Evolutionary conservation across 345 rosid genomes (phyloP).

Genomic region (Camelina laxa): DNA sequence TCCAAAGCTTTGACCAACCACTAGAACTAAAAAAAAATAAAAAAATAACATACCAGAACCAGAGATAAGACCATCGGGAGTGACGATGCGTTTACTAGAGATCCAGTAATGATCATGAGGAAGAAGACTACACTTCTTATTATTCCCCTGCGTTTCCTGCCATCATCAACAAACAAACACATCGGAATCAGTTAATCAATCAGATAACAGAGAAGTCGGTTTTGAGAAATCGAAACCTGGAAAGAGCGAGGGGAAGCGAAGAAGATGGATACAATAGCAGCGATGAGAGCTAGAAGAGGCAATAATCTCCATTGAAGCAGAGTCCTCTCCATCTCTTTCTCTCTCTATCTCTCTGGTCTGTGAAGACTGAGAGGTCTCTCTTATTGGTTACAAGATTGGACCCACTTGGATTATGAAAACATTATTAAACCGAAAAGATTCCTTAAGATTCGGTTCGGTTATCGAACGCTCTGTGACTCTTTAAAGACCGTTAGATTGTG

Average conservation of each 20-base stretch:
- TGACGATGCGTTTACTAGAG: slow-evolving; percentile 72
- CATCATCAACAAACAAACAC: neutral
- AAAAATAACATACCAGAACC: slow-evolving; percentile 67
- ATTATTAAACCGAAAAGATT: slow-evolving; percentile 2
- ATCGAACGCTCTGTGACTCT: slow-evolving; percentile 3
- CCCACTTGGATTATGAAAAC: slow-evolving; percentile 7
- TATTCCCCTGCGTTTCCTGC: slow-evolving; percentile 46
- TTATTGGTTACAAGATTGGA: slow-evolving; percentile 33
- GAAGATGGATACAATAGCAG: slow-evolving; percentile 49
- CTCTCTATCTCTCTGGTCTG: slow-evolving; percentile 1
- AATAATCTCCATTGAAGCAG: slow-evolving; percentile 59
- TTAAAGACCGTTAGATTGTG: slow-evolving; percentile 30
- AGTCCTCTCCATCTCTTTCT: slow-evolving; percentile 43
- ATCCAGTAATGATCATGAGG: slow-evolving; percentile 73
- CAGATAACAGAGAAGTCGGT: neutral
- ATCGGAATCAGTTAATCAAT: slow-evolving; percentile 7
- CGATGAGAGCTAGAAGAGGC: slow-evolving; percentile 58
- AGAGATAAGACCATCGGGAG: slow-evolving; percentile 68
- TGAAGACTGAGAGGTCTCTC: neutral
- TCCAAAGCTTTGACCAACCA: neutral
- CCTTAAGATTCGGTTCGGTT: slow-evolving; percentile 28
- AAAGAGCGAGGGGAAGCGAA: slow-evolving; percentile 51
- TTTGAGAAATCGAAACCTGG: slow-evolving; percentile 45
- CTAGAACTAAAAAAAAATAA: neutral
- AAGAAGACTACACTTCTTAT: slow-evolving; percentile 70